These are phyloP conservation scores for Dimargaris xerosporica DNA, from an alignment of 192 early-diverging fungal species.

Conservation along the genomic window DNA sequence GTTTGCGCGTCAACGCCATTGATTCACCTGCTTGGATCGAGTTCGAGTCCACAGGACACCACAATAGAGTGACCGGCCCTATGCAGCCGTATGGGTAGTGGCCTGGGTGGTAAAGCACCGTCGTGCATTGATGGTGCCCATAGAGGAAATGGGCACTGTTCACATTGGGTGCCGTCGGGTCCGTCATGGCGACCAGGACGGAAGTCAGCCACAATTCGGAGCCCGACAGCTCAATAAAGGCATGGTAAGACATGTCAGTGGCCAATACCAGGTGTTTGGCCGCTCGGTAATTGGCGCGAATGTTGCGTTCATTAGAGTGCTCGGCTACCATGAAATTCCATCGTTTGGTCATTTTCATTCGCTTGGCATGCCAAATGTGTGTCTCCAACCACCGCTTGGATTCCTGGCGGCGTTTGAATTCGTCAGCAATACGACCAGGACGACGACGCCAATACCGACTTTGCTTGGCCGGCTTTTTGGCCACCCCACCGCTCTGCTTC, in stretches of 20 bases:
- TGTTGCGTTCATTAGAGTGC: constrained; percentile 75
- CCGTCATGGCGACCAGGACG: constrained; percentile 37
- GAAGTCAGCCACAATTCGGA: constrained; percentile 23
- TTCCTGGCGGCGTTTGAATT: constrained; percentile 13
- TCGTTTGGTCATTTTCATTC: constrained; percentile 80
- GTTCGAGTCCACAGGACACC: constrained; percentile 28
- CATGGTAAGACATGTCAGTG: constrained; percentile 74
- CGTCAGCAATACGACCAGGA: constrained; percentile 26
- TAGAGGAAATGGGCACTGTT: constrained; percentile 15
- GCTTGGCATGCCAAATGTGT: constrained; percentile 96
- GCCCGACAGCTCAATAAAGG: constrained; percentile 57
- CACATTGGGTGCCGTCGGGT: constrained; percentile 34
- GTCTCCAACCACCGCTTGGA: constrained; percentile 84
- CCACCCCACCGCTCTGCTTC: constrained; percentile 19
- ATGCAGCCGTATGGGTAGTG: constrained; percentile 31
- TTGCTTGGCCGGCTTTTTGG: constrained; percentile 15
- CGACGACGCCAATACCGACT: constrained; percentile 16
- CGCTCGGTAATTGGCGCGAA: constrained; percentile 56
- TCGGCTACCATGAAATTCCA: constrained; percentile 60
- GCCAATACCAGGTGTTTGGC: constrained; percentile 56
- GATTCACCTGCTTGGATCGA: constrained; percentile 12
- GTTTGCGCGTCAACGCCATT: constrained; percentile 15
- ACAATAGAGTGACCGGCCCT: constrained; percentile 59
- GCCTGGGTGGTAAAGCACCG: constrained; percentile 18
- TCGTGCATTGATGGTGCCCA: constrained; percentile 12